phyloP scores from a whole-genome alignment of 352 stramenopile species.

The Phytophthora megakarya region DNA sequence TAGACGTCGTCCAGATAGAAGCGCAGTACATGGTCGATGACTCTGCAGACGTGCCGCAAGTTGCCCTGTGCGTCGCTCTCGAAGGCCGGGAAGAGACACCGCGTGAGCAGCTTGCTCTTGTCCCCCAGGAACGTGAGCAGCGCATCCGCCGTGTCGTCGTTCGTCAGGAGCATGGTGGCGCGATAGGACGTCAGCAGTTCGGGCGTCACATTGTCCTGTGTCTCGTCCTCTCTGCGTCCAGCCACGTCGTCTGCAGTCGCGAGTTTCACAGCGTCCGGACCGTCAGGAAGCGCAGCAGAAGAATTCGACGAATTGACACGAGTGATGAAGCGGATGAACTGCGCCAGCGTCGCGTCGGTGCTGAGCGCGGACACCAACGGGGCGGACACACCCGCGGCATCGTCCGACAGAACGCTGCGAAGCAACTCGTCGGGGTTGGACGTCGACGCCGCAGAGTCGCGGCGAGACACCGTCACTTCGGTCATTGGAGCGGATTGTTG shows the following conservation, averaged over 20 bases:
- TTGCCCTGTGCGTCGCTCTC: slow-evolving; percentile 70
- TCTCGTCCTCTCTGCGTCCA: slow-evolving; percentile 35
- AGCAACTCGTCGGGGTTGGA: slow-evolving; percentile 43
- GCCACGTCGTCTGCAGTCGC: slow-evolving; percentile 22
- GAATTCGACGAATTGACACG: slow-evolving; percentile 35
- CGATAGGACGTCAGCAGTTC: slow-evolving; percentile 80
- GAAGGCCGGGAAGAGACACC: slow-evolving; percentile 84
- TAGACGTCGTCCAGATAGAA: slow-evolving; percentile 90
- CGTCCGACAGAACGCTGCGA: slow-evolving; percentile 52
- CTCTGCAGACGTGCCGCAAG: slow-evolving; percentile 86
- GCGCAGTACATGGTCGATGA: slow-evolving; percentile 87
- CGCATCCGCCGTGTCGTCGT: slow-evolving; percentile 80
- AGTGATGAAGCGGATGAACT: slow-evolving; percentile 72
- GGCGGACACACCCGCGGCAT: slow-evolving; percentile 54
- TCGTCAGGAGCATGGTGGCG: slow-evolving; percentile 90
- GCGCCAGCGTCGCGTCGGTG: slow-evolving; percentile 60
- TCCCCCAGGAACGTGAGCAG: slow-evolving; percentile 82
- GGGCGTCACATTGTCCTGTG: slow-evolving; percentile 48
- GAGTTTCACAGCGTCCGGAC: slow-evolving; percentile 39
- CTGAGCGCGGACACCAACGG: slow-evolving; percentile 67
- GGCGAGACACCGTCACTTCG: slow-evolving; percentile 45
- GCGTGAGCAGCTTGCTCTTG: slow-evolving; percentile 80
- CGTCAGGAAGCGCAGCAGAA: slow-evolving; percentile 41
- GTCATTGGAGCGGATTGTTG: slow-evolving; percentile 20
- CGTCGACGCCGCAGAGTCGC: slow-evolving; percentile 26